Percentiles rank a stretch among this genome's conserved stretches.
Conservation (phyloP, 192 early-diverging fungal species). For the Linnemannia schmuckeri region DNA sequence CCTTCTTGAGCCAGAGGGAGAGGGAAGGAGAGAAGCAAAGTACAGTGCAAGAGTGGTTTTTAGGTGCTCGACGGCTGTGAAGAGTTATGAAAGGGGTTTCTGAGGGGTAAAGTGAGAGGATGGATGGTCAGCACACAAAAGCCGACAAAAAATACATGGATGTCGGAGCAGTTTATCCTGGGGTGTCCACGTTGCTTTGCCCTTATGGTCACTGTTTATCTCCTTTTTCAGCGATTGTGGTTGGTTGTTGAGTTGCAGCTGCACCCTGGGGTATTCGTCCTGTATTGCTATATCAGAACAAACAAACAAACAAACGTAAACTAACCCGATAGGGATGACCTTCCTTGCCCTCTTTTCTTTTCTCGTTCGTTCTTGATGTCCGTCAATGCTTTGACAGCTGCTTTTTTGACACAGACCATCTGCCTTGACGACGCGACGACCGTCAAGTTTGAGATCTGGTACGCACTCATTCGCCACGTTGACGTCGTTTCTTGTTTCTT, state of each 20-base stretch:
- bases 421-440: conserved; percentile 86
- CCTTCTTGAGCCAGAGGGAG: background rate
- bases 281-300: background rate
- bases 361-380: background rate
- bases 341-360: background rate
- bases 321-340: background rate
- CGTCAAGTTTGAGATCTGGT: conserved; percentile 97
- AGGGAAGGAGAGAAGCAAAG: no score
- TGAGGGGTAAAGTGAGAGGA: background rate
- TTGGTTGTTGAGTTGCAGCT: background rate
- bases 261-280: background rate
- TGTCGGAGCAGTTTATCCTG: conserved; percentile 16
- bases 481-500: background rate
- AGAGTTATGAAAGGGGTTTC: background rate
- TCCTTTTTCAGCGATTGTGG: background rate
- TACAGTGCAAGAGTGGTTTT: no score
- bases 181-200: background rate
- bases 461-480: conserved; percentile 6
- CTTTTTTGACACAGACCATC: conserved; percentile 86
- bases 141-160: conserved; percentile 20
- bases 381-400: conserved; percentile 56
- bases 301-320: background rate
- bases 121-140: background rate
- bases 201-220: background rate
- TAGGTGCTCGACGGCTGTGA: no score